Base-by-base conservation (phyloP, 768 basidiomycete genomes). In the Rickenella mellea region DNA sequence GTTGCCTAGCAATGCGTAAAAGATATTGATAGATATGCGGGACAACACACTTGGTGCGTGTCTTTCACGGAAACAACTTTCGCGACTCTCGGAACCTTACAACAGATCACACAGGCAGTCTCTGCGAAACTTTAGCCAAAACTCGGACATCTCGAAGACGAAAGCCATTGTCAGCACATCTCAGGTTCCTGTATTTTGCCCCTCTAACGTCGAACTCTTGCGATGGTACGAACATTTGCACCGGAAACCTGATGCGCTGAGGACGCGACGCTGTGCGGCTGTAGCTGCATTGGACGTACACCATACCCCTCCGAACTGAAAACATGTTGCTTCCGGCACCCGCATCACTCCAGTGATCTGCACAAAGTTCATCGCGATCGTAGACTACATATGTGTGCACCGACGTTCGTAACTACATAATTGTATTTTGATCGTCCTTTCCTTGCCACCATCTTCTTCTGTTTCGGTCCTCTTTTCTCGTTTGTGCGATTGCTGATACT, bases 1-100 rank as follows among this genome's bases (percentile, higher is more conserved):
- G 32, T 84, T 83, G 0, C 82, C 83, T 4, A 84, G 84, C 22
- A 85, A 90, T 60, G 85, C 84, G 19, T 88, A 83, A 55, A 89
- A 83, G 28, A 88, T 86, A 6, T 86, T 88, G 1, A 73, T 91
- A 33, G 87, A 91, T 54, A 87, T 90, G 83, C 89, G 87, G 87
- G 78, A 88, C 42, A 87, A 85, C 57, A 83, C 72, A 12, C 73
- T 91, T 39, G 88, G 88, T 87, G 59, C 61, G 80, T 65, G 44
- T 49, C n/a, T n/a, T 47, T 54, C 54, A 64, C 76, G 77, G 75
- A 77, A 80, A 63, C 78, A 78, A 76, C 68, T 66, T 70, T 75
- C 69, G 67, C 60, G 49, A 17, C 24, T 3, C 4, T 8, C 33
- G 8, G 33, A 36, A 36, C 19, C 19, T 17, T 30, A 33, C 30